Evolutionary conservation across 2,329 filamentous ascomycete species (phyloP).

Genomic region (Fusarium sterilihyphosum): DNA sequence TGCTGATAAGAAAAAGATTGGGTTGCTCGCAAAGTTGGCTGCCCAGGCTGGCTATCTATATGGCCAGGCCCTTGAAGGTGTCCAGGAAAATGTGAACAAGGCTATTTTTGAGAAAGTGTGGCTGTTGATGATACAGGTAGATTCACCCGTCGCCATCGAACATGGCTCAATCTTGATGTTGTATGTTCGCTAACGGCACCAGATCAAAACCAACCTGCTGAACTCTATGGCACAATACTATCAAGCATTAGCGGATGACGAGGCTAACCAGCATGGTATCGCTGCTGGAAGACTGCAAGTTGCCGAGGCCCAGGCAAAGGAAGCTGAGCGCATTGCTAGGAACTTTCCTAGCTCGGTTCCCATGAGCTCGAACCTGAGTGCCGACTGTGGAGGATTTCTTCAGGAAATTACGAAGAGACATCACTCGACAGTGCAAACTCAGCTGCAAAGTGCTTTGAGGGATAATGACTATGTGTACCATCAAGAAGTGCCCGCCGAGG

Average conservation of each 20-base stretch:
- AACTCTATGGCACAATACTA: conserved; percentile 91
- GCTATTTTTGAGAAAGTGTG: conserved; percentile 95
- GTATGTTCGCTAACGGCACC: conserved; percentile 26
- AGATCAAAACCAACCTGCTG: conserved; percentile 84
- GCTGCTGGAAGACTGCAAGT: conserved; percentile 85
- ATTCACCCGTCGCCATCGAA: neutral
- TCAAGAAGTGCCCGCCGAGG: conserved; percentile 87
- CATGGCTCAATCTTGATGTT: neutral
- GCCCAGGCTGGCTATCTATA: conserved; percentile 92
- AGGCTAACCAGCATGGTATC: conserved; percentile 85
- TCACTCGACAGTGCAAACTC: conserved; percentile 81
- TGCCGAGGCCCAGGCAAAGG: conserved; percentile 80
- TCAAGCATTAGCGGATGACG: conserved; percentile 90
- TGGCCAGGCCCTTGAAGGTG: conserved; percentile 85
- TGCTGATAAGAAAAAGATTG: conserved; percentile 90
- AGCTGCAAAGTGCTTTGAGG: conserved; percentile 78
- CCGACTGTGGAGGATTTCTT: conserved; percentile 79
- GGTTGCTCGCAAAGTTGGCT: conserved; percentile 89
- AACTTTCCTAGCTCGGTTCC: conserved; percentile 84
- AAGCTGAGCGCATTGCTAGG: conserved; percentile 79
- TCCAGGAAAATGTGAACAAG: conserved; percentile 91
- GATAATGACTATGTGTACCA: conserved; percentile 99
- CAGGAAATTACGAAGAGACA: conserved; percentile 88
- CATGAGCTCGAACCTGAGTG: conserved; percentile 81
- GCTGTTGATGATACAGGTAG: conserved; percentile 82